A percentile compares a stretch with the other conserved stretches of the same genome.
Conservation (phyloP, 306 rosid species). For the Alnus rubra region DNA sequence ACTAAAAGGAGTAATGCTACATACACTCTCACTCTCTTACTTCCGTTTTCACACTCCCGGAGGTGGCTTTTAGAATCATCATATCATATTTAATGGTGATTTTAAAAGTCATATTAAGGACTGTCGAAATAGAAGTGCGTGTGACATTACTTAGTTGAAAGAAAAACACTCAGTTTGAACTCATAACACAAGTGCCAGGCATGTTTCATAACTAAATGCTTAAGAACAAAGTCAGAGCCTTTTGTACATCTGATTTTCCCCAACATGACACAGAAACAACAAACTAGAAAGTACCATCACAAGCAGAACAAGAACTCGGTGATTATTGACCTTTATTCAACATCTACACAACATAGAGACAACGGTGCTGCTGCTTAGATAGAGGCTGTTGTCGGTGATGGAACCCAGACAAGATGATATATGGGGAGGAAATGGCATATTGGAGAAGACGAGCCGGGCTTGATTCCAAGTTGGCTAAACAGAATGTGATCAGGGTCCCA, state of each 20-base stretch:
- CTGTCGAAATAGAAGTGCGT: too few relatives aligned
- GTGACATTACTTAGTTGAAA: not conserved
- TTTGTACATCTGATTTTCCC: not conserved
- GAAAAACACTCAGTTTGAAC: not conserved
- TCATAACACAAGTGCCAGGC: not conserved
- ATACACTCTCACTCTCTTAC: too few relatives aligned
- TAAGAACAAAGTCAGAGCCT: not conserved
- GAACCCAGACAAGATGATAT: slow-evolving; percentile 61
- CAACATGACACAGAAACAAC: not conserved
- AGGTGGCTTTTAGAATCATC: too few relatives aligned
- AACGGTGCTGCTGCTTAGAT: slow-evolving; percentile 5
- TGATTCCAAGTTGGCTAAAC: slow-evolving; percentile 41
- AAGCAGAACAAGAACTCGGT: not conserved
- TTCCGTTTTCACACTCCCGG: too few relatives aligned
- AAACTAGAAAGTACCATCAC: not conserved
- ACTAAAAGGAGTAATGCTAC: not conserved
- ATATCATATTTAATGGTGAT: too few relatives aligned
- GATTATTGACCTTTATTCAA: slow-evolving; percentile 4
- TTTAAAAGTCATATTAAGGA: too few relatives aligned
- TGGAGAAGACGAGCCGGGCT: slow-evolving; percentile 44
- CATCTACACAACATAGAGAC: not conserved
- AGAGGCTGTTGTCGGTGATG: slow-evolving; percentile 34
- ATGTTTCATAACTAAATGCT: not conserved
- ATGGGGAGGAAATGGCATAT: slow-evolving; percentile 58
- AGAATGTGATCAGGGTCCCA: slow-evolving; percentile 44